Evolutionary conservation across 2,329 filamentous ascomycete genomes (phyloP).

Genomic region (Diaporthe sp.): DNA sequence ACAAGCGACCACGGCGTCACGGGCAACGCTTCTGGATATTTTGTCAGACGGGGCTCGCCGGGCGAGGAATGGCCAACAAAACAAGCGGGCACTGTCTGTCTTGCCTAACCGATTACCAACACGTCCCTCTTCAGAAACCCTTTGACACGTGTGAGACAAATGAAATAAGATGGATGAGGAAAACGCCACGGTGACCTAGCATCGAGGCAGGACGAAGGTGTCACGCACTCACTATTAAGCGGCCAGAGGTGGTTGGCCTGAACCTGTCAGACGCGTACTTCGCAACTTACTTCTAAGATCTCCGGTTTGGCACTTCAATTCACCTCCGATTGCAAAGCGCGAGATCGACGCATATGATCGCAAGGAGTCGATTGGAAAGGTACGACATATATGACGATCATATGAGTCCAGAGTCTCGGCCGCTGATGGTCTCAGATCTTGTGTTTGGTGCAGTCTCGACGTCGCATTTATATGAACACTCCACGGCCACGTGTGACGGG

Average conservation of each 20-base stretch:
- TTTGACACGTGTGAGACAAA: conserved; percentile 32
- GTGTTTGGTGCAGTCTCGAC: background rate
- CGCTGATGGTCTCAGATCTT: conserved; percentile 20
- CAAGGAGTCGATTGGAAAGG: background rate
- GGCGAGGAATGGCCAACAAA: background rate
- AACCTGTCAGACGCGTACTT: background rate
- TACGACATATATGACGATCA: background rate
- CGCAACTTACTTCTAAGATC: background rate
- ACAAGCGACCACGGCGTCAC: conserved; percentile 31
- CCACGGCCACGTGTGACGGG: background rate
- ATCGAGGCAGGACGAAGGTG: background rate
- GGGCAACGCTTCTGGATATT: background rate
- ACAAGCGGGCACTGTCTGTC: conserved; percentile 2
- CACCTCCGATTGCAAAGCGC: background rate
- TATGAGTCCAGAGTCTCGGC: conserved; percentile 16
- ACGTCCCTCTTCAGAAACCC: background rate
- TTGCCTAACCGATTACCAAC: background rate
- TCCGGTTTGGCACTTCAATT: background rate
- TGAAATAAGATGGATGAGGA: conserved; percentile 16
- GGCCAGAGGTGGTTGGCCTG: no score
- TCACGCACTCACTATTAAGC: background rate
- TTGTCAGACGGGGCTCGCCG: conserved; percentile 22
- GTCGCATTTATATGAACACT: conserved; percentile 18
- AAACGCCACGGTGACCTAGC: background rate
- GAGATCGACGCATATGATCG: background rate